Evolutionary conservation across 768 basidiomycete species (phyloP).

Genomic region (Coprinopsis strossmayeri): DNA sequence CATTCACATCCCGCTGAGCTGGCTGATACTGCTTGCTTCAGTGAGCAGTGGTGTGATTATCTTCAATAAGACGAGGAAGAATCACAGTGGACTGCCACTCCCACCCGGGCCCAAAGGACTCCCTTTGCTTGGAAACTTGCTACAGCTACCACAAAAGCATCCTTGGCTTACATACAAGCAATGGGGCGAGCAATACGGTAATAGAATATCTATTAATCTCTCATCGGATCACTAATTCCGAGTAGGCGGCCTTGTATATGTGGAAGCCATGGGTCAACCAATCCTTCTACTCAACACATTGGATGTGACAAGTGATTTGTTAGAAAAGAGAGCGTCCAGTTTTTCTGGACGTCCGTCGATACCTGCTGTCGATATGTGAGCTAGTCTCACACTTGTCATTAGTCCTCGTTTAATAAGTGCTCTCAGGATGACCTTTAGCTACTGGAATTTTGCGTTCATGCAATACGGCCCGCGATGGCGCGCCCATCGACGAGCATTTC

Average conservation of each 20-base stretch:
- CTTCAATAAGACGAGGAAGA: not conserved
- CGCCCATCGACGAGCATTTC: constrained; percentile 19
- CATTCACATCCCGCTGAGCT: too few relatives aligned
- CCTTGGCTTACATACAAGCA: constrained; percentile 19
- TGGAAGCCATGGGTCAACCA: constrained; percentile 22
- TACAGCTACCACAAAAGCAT: constrained; percentile 16
- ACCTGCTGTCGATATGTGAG: constrained; percentile 35
- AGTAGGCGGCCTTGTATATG: constrained; percentile 25
- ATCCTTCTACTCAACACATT: constrained; percentile 31
- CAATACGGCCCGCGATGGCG: constrained; percentile 24
- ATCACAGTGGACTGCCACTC: constrained; percentile 10
- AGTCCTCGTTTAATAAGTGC: not conserved
- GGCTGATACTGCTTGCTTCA: too few relatives aligned
- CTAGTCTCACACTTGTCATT: not conserved
- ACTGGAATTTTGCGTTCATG: constrained; percentile 20
- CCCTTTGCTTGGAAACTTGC: constrained; percentile 21
- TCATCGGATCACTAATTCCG: not conserved
- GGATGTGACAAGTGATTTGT: constrained; percentile 29
- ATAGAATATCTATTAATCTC: not conserved
- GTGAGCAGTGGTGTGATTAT: not conserved
- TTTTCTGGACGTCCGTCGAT: constrained; percentile 34
- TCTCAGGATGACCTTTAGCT: not conserved
- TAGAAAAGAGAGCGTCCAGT: constrained; percentile 34
- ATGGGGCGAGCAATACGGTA: constrained; percentile 20
- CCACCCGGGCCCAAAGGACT: constrained; percentile 24